Evolutionary conservation across 2,329 filamentous ascomycete species (phyloP).

Genomic region (Trichoderma asperellum): DNA sequence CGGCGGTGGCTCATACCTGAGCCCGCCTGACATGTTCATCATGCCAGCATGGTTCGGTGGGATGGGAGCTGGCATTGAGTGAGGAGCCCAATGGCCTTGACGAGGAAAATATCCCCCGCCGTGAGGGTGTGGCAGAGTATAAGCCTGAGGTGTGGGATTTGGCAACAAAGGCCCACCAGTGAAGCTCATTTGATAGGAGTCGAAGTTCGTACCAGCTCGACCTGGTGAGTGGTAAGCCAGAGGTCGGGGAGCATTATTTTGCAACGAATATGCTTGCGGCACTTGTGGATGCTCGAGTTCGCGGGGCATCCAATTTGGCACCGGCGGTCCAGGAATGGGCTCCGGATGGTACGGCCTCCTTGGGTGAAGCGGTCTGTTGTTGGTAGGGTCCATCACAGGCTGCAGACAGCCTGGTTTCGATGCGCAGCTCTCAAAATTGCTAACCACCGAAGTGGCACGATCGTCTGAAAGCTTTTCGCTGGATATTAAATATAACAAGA

Average conservation of each 20-base stretch:
- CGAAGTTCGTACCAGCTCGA: constrained; percentile 29
- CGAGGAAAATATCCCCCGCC: constrained; percentile 8
- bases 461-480: not conserved
- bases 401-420: not conserved
- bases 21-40: not conserved
- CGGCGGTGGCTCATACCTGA: not conserved
- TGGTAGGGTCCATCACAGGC: constrained; percentile 40
- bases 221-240: constrained; percentile 34
- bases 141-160: constrained; percentile 31
- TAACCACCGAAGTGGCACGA: not conserved
- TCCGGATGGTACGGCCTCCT: constrained; percentile 22
- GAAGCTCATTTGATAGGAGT: constrained; percentile 33
- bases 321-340: constrained; percentile 19
- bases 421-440: not conserved
- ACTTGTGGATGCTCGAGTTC: constrained; percentile 1
- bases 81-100: constrained; percentile 5
- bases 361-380: constrained; percentile 39
- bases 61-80: constrained; percentile 1
- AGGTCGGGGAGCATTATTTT: constrained; percentile 27
- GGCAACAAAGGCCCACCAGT: constrained; percentile 35
- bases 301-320: constrained; percentile 16
- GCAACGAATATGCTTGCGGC: not conserved
- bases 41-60: constrained; percentile 6
- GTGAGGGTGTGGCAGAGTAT: constrained; percentile 29
- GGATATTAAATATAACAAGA: too few species aligned